A percentile compares a stretch with the other conserved stretches of the same genome.
These are phyloP conservation scores for Funneliformis geosporum DNA, from an alignment of 192 early-diverging fungal genomes.

Conservation along the genomic window DNA sequence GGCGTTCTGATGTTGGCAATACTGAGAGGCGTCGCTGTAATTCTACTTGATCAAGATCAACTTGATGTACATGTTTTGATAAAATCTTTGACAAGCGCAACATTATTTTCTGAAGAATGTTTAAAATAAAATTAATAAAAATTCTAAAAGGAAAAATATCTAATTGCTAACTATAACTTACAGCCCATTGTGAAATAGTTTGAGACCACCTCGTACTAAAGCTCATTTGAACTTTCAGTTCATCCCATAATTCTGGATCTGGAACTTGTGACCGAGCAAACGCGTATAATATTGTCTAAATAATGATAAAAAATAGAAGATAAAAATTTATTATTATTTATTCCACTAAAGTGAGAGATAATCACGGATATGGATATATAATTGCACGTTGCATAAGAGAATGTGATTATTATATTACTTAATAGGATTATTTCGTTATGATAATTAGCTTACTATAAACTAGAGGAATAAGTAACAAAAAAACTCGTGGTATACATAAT, in stretches of 20 bases:
- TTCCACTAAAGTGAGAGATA: too few relatives aligned
- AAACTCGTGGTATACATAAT: not conserved
- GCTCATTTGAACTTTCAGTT: constrained; percentile 49
- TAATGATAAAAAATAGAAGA: not conserved
- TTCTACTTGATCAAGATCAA: constrained; percentile 60
- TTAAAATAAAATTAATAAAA: not conserved
- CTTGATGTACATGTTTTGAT: constrained; percentile 55
- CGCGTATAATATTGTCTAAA: constrained; percentile 63
- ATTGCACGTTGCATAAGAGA: too few relatives aligned
- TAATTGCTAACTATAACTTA: constrained; percentile 36
- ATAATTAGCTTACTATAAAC: too few relatives aligned
- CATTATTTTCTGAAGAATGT: constrained; percentile 55
- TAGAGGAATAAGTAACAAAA: too few relatives aligned
- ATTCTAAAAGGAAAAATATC: too few relatives aligned
- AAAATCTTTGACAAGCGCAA: constrained; percentile 62
- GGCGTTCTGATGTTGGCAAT: constrained; percentile 6
- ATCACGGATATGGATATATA: too few relatives aligned
- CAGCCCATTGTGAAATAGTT: constrained; percentile 66
- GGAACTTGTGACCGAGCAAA: constrained; percentile 62
- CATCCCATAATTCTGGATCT: constrained; percentile 57
- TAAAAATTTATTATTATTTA: not conserved
- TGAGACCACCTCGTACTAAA: constrained; percentile 59
- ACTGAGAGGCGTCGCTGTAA: constrained; percentile 22
- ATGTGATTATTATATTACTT: too few relatives aligned
- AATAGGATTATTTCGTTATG: too few relatives aligned